Conservation (phyloP, 257 asterid species). For the Solanum pinnatisectum region DNA sequence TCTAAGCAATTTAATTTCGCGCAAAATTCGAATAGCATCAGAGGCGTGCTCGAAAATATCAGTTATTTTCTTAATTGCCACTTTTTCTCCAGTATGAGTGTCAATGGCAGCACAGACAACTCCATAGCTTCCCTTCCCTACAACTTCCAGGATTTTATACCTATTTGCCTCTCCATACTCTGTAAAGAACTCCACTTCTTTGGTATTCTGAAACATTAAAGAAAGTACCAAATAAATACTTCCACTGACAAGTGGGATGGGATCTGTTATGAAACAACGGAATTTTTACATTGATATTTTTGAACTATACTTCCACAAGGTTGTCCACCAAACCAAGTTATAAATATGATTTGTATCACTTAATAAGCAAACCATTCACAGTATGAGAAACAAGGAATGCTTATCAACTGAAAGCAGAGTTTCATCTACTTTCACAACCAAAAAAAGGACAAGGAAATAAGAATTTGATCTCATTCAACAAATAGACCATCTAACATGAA, state of each 20-base stretch:
- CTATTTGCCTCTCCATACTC: slow-evolving; percentile 85
- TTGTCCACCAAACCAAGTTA: background rate
- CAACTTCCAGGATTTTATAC: slow-evolving; percentile 73
- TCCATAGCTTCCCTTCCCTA: slow-evolving; percentile 95
- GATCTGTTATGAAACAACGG: background rate
- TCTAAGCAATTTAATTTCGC: slow-evolving; percentile 82
- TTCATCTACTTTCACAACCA: background rate
- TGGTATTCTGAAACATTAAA: slow-evolving; percentile 38
- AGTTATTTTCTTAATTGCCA: slow-evolving; percentile 83
- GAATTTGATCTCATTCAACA: background rate
- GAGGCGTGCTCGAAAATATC: slow-evolving; percentile 78
- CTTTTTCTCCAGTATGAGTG: slow-evolving; percentile 84
- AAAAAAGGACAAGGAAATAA: background rate
- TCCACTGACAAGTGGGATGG: background rate
- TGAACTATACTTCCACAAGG: background rate
- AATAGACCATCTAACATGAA: background rate
- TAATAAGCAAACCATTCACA: background rate
- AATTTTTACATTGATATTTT: background rate
- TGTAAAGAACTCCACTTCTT: slow-evolving; percentile 62
- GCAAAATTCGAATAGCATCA: slow-evolving; percentile 79
- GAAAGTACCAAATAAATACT: background rate
- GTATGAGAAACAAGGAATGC: background rate
- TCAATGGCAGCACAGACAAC: slow-evolving; percentile 90
- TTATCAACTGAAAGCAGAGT: background rate
- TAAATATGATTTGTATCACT: background rate